A percentile compares a stretch with the other conserved stretches of the same genome.
phyloP scores from a whole-genome alignment of 192 early-diverging fungal species.

The Backusella parvicylindrica region DNA sequence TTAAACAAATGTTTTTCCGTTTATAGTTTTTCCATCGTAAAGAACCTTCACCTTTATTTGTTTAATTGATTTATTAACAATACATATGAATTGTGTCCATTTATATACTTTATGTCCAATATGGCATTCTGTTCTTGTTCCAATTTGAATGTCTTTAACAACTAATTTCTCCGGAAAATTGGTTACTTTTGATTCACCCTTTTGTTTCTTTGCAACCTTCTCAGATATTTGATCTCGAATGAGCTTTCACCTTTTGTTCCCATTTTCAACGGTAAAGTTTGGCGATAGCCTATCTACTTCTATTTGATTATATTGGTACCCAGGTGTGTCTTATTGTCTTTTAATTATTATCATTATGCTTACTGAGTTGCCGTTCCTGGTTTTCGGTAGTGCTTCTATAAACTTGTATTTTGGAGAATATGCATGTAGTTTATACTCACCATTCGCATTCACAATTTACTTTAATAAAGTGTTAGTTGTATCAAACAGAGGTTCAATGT shows the following conservation, averaged over 20 bases:
- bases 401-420: no score
- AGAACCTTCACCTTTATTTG: conserved; percentile 43
- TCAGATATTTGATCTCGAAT: no score
- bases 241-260: no score
- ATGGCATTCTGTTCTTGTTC: conserved; percentile 38
- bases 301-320: no score
- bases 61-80: neutral
- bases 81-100: neutral
- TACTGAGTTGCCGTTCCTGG: no score
- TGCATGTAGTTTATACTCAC: no score
- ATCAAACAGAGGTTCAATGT: conserved; percentile 11
- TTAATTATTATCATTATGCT: no score
- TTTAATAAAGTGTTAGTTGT: conserved; percentile 20
- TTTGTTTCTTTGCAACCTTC: no score
- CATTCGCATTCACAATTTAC: conserved; percentile 27
- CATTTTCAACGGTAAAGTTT: no score
- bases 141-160: conserved; percentile 71
- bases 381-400: no score
- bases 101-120: conserved; percentile 45
- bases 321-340: no score
- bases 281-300: no score
- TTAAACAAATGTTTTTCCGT: conserved; percentile 93
- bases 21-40: conserved; percentile 90
- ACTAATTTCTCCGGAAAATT: conserved; percentile 67
- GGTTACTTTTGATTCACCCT: conserved; percentile 31